A percentile compares a stretch with the other conserved stretches of the same genome.
Evolutionary conservation across 257 asterid species (phyloP).

Genomic region (Solanum sitiens): DNA sequence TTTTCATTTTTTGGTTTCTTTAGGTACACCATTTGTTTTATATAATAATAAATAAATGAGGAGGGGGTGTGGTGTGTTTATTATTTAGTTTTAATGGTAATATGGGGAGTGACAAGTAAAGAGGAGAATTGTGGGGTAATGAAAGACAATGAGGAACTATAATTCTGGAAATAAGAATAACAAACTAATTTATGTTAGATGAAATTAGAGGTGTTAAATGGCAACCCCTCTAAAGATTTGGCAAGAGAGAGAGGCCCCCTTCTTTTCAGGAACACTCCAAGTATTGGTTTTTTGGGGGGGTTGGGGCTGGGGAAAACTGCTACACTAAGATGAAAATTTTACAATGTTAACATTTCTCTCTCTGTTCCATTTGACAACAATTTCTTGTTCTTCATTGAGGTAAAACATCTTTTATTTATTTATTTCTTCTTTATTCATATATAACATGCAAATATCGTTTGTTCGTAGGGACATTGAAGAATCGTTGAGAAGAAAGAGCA

Average conservation of each 20-base stretch:
- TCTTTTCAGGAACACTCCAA: conserved; percentile 8
- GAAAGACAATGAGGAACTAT: background rate
- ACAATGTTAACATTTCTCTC: background rate
- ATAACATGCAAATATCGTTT: background rate
- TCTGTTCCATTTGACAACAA: background rate
- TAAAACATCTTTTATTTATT: background rate
- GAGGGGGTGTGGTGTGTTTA: too few relatives aligned
- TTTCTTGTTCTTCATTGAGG: background rate
- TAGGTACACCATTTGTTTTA: too few relatives aligned
- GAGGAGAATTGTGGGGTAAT: background rate
- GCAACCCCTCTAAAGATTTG: background rate
- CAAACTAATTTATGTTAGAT: background rate
- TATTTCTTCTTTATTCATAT: background rate
- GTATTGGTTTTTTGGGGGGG: background rate
- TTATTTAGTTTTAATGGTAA: too few relatives aligned
- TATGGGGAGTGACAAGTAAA: too few relatives aligned
- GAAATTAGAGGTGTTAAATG: conserved; percentile 6
- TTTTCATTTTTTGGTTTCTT: too few relatives aligned
- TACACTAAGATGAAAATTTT: background rate
- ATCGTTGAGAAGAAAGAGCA: conserved; percentile 1
- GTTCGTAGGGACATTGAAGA: background rate
- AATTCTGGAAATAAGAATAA: background rate
- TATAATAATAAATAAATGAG: too few relatives aligned
- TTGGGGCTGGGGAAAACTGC: conserved; percentile 7
- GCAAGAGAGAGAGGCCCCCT: conserved; percentile 7